Evolutionary conservation across 2,329 filamentous ascomycete genomes (phyloP).

Genomic region (Nemania sp.): DNA sequence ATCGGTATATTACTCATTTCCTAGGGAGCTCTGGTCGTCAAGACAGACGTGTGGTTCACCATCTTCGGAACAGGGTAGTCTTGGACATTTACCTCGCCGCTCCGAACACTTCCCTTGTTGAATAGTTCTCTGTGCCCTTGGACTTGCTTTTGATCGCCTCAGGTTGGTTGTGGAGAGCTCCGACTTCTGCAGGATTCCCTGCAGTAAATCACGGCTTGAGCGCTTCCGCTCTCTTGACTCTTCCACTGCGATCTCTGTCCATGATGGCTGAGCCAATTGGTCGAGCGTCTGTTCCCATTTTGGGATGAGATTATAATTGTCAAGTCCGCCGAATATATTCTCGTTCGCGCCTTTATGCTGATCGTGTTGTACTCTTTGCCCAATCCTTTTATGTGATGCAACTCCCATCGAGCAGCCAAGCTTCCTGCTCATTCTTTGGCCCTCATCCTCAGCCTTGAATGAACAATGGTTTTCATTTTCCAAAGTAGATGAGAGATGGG

Average conservation of each 20-base stretch:
- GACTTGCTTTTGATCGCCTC: constrained; percentile 18
- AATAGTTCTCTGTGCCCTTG: background rate
- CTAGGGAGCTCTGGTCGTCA: constrained; percentile 18
- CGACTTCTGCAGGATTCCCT: constrained; percentile 29
- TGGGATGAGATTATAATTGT: constrained; percentile 37
- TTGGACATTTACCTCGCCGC: background rate
- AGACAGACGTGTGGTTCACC: constrained; percentile 30
- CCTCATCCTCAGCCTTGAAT: background rate
- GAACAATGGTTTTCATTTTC: constrained; percentile 7
- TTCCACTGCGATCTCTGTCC: constrained; percentile 15
- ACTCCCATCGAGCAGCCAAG: constrained; percentile 26
- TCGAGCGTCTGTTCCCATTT: constrained; percentile 30
- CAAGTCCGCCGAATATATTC: constrained; percentile 29
- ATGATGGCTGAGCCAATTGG: background rate
- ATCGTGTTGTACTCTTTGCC: constrained; percentile 5
- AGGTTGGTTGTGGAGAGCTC: constrained; percentile 6
- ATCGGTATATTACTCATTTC: background rate
- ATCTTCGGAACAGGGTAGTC: constrained; percentile 30
- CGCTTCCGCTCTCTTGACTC: constrained; percentile 12
- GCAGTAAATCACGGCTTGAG: constrained; percentile 31
- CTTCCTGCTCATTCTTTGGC: constrained; percentile 1
- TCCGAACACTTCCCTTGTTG: constrained; percentile 7
- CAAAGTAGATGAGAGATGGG: background rate
- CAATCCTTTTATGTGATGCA: constrained; percentile 28
- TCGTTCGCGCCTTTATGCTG: constrained; percentile 4